Evolutionary conservation across 257 asterid genomes (phyloP).

Genomic region (Scutellaria barbata): DNA sequence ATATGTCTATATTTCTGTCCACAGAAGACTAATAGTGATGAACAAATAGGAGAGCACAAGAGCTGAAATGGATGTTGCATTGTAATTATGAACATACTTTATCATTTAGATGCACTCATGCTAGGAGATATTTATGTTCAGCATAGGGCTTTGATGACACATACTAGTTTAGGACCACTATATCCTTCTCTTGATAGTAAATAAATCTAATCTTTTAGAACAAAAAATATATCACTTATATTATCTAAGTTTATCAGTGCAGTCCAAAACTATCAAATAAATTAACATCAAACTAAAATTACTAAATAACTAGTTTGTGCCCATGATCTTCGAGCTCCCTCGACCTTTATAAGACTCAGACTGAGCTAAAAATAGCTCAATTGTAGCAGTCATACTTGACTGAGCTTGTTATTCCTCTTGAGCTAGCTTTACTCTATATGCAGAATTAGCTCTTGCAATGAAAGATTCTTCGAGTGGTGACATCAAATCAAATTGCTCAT

Average conservation of each 20-base stretch:
- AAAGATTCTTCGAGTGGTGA: no score
- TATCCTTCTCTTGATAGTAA: not conserved
- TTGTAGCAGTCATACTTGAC: no score
- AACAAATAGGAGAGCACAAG: slow-evolving; percentile 13
- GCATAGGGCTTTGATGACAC: not conserved
- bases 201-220: not conserved
- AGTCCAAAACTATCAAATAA: not conserved
- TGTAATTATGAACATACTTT: not conserved
- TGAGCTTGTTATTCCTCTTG: no score
- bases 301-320: not conserved
- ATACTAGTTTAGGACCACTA: slow-evolving; percentile 1
- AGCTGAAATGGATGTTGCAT: slow-evolving; percentile 5
- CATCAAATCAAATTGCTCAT: no score
- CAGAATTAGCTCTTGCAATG: no score
- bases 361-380: no score
- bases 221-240: not conserved
- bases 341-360: no score
- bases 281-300: not conserved
- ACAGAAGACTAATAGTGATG: not conserved
- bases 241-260: slow-evolving; percentile 7
- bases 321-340: no score
- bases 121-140: slow-evolving; percentile 2
- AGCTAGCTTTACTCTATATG: no score
- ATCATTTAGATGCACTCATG: not conserved
- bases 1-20: not conserved